Conservation (phyloP, 2,329 filamentous ascomycete genomes). For the Shiraia bambusicola region DNA sequence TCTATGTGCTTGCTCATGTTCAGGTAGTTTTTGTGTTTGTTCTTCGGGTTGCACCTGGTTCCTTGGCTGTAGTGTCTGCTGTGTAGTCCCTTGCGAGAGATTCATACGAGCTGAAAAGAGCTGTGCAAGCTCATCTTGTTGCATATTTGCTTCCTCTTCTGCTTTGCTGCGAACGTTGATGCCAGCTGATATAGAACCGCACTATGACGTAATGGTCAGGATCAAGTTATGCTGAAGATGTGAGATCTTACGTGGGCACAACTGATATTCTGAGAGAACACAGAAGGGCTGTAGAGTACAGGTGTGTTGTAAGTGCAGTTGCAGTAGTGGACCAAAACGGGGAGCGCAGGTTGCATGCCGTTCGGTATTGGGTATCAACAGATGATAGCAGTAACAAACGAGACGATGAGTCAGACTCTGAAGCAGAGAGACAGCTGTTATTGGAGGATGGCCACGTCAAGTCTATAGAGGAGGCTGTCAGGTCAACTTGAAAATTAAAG, state of each 20-base stretch:
- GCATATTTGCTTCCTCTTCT: conserved; percentile 50
- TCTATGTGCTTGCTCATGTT: conserved; percentile 33
- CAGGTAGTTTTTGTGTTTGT: conserved; percentile 3
- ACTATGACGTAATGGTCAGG: conserved; percentile 48
- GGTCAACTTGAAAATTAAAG: too few species aligned
- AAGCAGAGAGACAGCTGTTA: conserved; percentile 6
- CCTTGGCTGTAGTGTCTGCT: conserved; percentile 47
- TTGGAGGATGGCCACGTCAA: background rate
- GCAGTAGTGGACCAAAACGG: conserved; percentile 44
- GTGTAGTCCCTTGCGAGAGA: conserved; percentile 49
- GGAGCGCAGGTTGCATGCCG: conserved; percentile 44
- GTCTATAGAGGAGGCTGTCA: background rate
- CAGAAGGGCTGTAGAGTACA: conserved; percentile 44
- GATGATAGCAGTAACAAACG: conserved; percentile 6
- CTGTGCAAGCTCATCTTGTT: conserved; percentile 78
- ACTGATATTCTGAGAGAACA: conserved; percentile 48
- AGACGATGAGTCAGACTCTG: conserved; percentile 24
- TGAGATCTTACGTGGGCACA: conserved; percentile 50
- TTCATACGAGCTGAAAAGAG: conserved; percentile 78
- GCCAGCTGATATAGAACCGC: conserved; percentile 45
- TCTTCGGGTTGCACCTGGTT: conserved; percentile 14
- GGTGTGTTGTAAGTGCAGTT: conserved; percentile 44
- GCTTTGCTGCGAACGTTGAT: conserved; percentile 45
- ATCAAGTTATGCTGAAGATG: conserved; percentile 9
- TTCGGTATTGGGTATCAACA: conserved; percentile 18